These are phyloP conservation scores for Sporothrix sp. DNA, from an alignment of 2,329 filamentous ascomycete species.

Conservation along the genomic window DNA sequence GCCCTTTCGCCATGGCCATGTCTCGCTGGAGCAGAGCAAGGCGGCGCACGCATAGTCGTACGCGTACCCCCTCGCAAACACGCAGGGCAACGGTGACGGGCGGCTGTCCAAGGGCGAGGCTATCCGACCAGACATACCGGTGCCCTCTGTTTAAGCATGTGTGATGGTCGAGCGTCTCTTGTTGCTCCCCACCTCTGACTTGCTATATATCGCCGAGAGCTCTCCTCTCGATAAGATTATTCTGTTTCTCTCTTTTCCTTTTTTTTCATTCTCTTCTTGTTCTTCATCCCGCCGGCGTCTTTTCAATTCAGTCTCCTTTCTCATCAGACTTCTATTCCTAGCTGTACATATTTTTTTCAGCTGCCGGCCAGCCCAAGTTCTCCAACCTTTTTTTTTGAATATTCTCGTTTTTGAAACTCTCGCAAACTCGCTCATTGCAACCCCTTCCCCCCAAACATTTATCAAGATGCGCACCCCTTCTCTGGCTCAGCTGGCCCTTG, in stretches of 20 bases:
- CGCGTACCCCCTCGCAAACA: neutral
- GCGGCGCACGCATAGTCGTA: too few species aligned
- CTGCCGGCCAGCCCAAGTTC: constrained; percentile 24
- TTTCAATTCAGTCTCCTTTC: constrained; percentile 10
- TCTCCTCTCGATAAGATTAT: neutral
- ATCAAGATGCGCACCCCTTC: constrained; percentile 25
- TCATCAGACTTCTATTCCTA: constrained; percentile 17
- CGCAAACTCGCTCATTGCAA: constrained; percentile 12
- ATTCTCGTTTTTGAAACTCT: constrained; percentile 10
- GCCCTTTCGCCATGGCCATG: neutral
- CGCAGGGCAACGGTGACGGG: neutral
- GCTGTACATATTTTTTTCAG: constrained; percentile 15
- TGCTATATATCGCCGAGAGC: constrained; percentile 7
- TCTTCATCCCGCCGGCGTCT: constrained; percentile 12
- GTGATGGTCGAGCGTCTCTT: neutral
- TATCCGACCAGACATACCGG: constrained; percentile 5
- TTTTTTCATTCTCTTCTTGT: constrained; percentile 9
- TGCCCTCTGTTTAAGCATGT: constrained; percentile 3
- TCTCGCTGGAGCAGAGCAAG: neutral
- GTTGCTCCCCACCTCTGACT: neutral
- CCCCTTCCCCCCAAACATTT: neutral
- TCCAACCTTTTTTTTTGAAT: constrained; percentile 7
- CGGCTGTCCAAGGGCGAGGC: neutral
- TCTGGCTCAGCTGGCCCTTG: constrained; percentile 23
- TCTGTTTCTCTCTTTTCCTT: neutral